Percentiles rank a stretch among this genome's conserved stretches.
These are phyloP conservation scores for Penicillium sp. DNA, from an alignment of 2,329 filamentous ascomycete genomes.

Conservation along the genomic window DNA sequence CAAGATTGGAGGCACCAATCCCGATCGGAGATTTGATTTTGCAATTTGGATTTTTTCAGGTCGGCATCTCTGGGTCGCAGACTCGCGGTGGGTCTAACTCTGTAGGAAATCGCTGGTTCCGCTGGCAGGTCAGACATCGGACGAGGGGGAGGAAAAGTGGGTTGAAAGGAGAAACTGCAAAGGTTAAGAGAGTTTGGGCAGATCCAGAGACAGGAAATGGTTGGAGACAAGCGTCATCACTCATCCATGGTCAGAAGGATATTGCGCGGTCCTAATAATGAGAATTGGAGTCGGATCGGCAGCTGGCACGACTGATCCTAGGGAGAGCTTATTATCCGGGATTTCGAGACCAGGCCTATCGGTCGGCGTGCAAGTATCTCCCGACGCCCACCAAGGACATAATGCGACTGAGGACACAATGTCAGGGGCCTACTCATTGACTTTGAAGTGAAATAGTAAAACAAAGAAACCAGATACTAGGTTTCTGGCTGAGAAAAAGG, in stretches of 20 bases:
- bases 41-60: constrained; percentile 17
- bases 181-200: constrained; percentile 3
- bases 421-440: not conserved
- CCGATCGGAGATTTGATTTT: constrained; percentile 7
- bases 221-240: not conserved
- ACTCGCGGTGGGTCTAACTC: constrained; percentile 2
- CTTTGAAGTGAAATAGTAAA: too few relatives aligned
- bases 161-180: not conserved
- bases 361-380: constrained; percentile 15
- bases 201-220: not conserved
- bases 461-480: not conserved
- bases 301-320: constrained; percentile 4
- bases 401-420: not conserved
- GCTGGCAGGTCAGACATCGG: constrained; percentile 11
- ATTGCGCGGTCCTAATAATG: constrained; percentile 15
- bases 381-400: constrained; percentile 1
- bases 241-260: constrained; percentile 12
- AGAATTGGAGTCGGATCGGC: constrained; percentile 17
- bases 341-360: not conserved
- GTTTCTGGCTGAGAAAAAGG: constrained; percentile 2
- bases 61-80: constrained; percentile 10
- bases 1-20: constrained; percentile 4
- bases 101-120: not conserved
- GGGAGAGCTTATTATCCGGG: not conserved
- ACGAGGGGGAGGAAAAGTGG: not conserved